Base-by-base conservation (phyloP, 1,284 basidiomycete genomes). In the Cryptococcus hybrid region DNA sequence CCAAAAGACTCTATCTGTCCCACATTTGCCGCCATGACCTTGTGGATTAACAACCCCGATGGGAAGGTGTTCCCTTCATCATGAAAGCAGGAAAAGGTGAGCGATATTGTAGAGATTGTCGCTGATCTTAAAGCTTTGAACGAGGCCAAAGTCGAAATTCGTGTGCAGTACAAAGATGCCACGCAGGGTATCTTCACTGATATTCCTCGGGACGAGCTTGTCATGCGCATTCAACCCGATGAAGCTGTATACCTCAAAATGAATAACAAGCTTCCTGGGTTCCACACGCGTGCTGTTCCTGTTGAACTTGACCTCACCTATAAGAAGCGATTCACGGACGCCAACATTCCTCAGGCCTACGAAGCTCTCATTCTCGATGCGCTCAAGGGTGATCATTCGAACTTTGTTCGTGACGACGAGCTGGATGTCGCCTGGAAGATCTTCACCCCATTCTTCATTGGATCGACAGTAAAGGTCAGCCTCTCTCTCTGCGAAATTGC, bases 11-110 rank as follows among this genome's bases (percentile, higher is more conserved):
- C 93, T 47, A 84, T 86, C 51, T 95, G 92, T 79, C 93, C 94
- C 5, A 97, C 93, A 2, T 97, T 87, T 71, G 92, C 93, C 52
- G 90, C 91, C 5, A 85, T 86, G 55, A 89, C 88, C 7, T 82
- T 96, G 36, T 89, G 85, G 84, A 91, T 97, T 77, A 85, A 95
- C 80, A 95, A 92, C 78, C 92, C 91, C 1, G 93, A 62, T 97
- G 93, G 93, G 93, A 97, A 77, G 93, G 93, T 60, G 93, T 97
- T 3, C 93, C 93, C 0, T 97, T 97, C 81, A 92, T 97, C 70
- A 84, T 97, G 70, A 96, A 93, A 80, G 93, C 93, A 37, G 93
- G 93, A 58, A 97, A 97, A 84, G 92, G 92, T 92, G 47, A 51
- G 62, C 60, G 36, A 5, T 24, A 45, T 42, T n/a, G 15, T 24